A percentile compares a stretch with the other conserved stretches of the same genome.
Evolutionary conservation across 345 rosid species (phyloP).

Genomic region (Luvunga scandens): DNA sequence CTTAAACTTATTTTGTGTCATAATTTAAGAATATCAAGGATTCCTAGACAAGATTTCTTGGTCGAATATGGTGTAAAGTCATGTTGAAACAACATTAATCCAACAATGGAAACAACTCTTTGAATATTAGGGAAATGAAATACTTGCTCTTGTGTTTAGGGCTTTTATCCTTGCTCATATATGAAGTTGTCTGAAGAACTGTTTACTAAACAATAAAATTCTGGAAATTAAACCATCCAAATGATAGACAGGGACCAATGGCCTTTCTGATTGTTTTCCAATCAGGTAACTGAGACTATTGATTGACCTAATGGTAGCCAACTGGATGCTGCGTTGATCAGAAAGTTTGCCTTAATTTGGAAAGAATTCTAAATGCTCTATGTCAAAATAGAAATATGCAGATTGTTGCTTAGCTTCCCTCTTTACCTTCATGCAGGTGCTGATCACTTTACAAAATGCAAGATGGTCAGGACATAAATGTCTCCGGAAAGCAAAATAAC

Average conservation of each 20-base stretch:
- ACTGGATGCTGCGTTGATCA: slow-evolving; percentile 3
- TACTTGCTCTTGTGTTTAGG: background rate
- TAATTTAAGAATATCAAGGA: background rate
- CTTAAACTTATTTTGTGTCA: background rate
- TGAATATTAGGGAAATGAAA: background rate
- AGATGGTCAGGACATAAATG: slow-evolving; percentile 27
- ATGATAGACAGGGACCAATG: background rate
- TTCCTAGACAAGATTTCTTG: background rate
- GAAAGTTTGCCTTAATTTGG: slow-evolving; percentile 1
- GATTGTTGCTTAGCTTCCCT: slow-evolving; percentile 6
- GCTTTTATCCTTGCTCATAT: background rate
- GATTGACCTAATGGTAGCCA: background rate
- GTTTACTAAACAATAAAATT: background rate
- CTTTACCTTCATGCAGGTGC: background rate
- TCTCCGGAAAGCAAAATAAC: slow-evolving; percentile 24
- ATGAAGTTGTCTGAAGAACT: background rate
- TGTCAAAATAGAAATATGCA: background rate
- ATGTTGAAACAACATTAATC: background rate
- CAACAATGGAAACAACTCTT: background rate
- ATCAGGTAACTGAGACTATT: slow-evolving; percentile 2
- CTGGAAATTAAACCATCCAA: background rate
- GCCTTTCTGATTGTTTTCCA: background rate
- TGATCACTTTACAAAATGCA: slow-evolving; percentile 28
- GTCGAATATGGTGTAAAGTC: background rate
- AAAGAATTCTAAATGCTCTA: background rate